Conservation (phyloP, 306 rosid species). For the Potentilla sterilis region DNA sequence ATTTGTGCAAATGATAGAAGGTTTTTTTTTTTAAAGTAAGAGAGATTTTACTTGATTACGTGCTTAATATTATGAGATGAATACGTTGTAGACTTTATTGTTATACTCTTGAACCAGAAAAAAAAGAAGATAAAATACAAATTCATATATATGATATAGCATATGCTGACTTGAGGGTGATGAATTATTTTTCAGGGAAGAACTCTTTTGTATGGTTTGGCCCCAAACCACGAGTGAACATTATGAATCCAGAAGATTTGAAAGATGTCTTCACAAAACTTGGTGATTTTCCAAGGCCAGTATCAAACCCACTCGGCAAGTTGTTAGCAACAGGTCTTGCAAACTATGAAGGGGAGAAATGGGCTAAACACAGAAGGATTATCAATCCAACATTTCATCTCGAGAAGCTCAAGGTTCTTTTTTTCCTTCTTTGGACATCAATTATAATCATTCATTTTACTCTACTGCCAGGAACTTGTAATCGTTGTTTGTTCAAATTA, state of each 20-base stretch:
- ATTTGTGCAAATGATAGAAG: not conserved
- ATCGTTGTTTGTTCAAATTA: not conserved
- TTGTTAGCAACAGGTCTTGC: constrained; percentile 34
- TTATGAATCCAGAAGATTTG: constrained; percentile 49
- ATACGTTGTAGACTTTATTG: no score
- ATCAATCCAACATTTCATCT: constrained; percentile 51
- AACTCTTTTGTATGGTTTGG: constrained; percentile 56
- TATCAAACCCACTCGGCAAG: constrained; percentile 19
- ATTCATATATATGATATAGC: no score
- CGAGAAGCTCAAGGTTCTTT: constrained; percentile 50
- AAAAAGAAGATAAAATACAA: no score
- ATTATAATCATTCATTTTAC: no score
- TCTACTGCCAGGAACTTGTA: no score
- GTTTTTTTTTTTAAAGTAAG: no score
- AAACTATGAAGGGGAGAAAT: constrained; percentile 44
- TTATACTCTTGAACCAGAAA: not conserved
- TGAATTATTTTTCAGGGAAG: constrained; percentile 31
- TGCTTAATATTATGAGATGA: not conserved
- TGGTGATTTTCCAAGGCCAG: constrained; percentile 35
- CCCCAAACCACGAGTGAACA: constrained; percentile 38
- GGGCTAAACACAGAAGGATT: constrained; percentile 55
- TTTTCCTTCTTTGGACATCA: no score
- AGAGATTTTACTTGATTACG: not conserved
- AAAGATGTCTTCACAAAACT: constrained; percentile 41
- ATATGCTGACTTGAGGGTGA: not conserved